phyloP scores from a whole-genome alignment of 2,329 filamentous ascomycete genomes.

The Scytalidium lignicola region DNA sequence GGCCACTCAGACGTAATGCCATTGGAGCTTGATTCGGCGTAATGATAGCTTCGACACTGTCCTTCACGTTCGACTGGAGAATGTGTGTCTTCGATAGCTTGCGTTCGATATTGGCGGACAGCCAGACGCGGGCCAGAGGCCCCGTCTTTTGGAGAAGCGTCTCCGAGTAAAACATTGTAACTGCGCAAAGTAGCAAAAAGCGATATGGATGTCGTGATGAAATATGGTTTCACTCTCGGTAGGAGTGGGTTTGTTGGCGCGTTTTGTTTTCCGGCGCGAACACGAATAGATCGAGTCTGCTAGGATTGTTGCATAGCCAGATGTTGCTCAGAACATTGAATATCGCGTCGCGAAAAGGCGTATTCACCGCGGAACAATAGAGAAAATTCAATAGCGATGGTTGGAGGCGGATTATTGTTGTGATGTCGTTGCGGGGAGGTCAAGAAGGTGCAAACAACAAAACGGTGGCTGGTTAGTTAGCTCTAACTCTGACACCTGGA shows the following conservation, averaged over 20 bases:
- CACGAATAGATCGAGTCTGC: not conserved
- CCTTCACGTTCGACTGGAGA: conserved; percentile 87
- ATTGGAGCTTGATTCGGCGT: conserved; percentile 89
- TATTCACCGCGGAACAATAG: not conserved
- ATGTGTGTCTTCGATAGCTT: conserved; percentile 98
- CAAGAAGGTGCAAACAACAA: not conserved
- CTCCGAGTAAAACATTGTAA: conserved; percentile 94
- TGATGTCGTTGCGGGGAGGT: not conserved
- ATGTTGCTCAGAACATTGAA: not conserved
- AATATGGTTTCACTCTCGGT: not conserved
- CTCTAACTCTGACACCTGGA: not conserved
- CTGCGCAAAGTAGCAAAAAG: conserved; percentile 15
- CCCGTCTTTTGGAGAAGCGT: conserved; percentile 94
- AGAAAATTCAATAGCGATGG: not conserved
- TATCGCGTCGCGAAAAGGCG: not conserved
- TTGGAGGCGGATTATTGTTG: not conserved
- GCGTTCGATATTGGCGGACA: conserved; percentile 95
- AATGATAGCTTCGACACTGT: conserved; percentile 93
- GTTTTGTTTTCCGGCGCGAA: not conserved
- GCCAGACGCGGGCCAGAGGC: conserved; percentile 94
- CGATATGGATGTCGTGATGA: conserved; percentile 2
- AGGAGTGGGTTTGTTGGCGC: not conserved
- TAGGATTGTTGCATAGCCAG: not conserved
- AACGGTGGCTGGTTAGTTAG: not conserved
- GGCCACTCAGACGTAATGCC: conserved; percentile 87